Conservation (phyloP, 257 asterid genomes). For the Fraxinus pennsylvanica region DNA sequence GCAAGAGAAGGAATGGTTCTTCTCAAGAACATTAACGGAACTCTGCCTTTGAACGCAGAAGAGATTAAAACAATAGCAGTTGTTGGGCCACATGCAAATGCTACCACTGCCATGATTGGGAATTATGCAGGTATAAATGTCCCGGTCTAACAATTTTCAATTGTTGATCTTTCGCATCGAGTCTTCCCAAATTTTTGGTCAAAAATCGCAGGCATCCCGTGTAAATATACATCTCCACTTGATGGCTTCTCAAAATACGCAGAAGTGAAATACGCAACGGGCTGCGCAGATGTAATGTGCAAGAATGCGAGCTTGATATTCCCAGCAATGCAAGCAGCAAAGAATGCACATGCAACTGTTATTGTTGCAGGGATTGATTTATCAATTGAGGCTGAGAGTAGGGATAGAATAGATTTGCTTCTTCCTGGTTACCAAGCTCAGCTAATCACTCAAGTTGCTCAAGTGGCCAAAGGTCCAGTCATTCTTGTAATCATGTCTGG, state of each 20-base stretch:
- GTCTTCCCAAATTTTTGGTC: background rate
- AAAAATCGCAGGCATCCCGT: constrained; percentile 41
- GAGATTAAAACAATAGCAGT: constrained; percentile 37
- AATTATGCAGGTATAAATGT: constrained; percentile 39
- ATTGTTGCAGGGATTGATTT: constrained; percentile 41
- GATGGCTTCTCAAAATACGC: constrained; percentile 29
- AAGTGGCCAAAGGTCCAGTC: constrained; percentile 38
- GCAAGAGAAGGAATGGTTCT: constrained; percentile 58
- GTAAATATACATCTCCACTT: constrained; percentile 35
- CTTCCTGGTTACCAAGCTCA: constrained; percentile 47
- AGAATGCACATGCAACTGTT: constrained; percentile 39
- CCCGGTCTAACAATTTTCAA: too few relatives aligned
- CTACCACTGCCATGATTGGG: constrained; percentile 42
- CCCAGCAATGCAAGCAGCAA: constrained; percentile 42
- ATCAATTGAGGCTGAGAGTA: constrained; percentile 38
- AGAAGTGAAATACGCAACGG: constrained; percentile 29
- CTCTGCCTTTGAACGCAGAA: constrained; percentile 33
- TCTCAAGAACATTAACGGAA: constrained; percentile 35
- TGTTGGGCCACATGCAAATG: constrained; percentile 53
- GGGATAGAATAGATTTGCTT: constrained; percentile 34
- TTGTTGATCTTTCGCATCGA: background rate
- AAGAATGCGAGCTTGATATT: constrained; percentile 16
- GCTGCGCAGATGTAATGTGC: constrained; percentile 44
- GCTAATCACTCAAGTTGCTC: constrained; percentile 38
- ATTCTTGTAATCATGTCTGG: constrained; percentile 48